Evolutionary conservation across 257 asterid genomes (phyloP).

Genomic region (Solanum clarkiae): DNA sequence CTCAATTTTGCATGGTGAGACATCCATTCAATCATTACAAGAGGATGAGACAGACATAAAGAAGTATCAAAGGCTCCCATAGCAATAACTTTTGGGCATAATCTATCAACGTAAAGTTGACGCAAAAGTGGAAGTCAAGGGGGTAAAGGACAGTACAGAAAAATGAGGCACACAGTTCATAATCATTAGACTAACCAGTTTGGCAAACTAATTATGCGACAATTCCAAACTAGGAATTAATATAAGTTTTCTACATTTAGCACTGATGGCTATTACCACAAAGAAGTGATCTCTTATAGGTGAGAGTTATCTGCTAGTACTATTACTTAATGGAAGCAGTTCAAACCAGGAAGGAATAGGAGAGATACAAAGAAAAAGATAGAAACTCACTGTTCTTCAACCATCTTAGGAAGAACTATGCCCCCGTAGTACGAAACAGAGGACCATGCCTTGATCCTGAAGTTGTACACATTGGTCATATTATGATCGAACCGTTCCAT

Average conservation of each 20-base stretch:
- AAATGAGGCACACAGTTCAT: not conserved
- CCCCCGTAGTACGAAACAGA: slow-evolving; percentile 60
- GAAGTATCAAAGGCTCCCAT: not conserved
- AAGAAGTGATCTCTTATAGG: not conserved
- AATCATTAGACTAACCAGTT: not conserved
- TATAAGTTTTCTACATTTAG: not conserved
- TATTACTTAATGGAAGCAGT: not conserved
- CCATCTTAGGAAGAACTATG: slow-evolving; percentile 79
- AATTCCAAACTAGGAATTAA: not conserved
- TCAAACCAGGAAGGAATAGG: not conserved
- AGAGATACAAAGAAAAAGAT: not conserved
- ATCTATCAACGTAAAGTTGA: not conserved
- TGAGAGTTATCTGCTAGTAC: not conserved
- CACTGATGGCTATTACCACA: not conserved
- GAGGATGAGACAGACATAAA: not conserved
- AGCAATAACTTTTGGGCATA: not conserved
- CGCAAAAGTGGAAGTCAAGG: not conserved
- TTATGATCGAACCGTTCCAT: slow-evolving; percentile 89
- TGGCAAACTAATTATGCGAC: not conserved
- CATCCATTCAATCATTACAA: not conserved
- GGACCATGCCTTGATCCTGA: slow-evolving; percentile 93
- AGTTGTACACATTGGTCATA: slow-evolving; percentile 84
- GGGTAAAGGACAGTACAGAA: not conserved
- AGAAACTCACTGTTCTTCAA: slow-evolving; percentile 81
- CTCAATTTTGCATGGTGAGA: not conserved